These are phyloP conservation scores for Vitis labrusca DNA, from an alignment of 164 flowering plant species.

Conservation along the genomic window DNA sequence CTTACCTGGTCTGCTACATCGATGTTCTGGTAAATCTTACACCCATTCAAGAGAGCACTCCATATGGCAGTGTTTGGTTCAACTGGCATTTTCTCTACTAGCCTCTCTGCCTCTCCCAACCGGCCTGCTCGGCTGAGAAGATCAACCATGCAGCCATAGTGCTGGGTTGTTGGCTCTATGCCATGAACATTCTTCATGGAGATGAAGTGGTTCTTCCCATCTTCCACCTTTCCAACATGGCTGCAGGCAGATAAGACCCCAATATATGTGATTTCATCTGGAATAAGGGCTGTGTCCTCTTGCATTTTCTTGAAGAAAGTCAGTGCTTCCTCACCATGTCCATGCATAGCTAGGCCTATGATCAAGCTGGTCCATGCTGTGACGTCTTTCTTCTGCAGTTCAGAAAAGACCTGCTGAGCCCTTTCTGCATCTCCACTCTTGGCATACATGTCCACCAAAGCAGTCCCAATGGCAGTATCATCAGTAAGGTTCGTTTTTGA, in stretches of 20 bases:
- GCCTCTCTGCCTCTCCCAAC: conserved; percentile 26
- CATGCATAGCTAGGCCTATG: conserved; percentile 29
- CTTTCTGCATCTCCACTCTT: conserved; percentile 24
- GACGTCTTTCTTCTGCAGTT: conserved; percentile 26
- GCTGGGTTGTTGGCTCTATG: conserved; percentile 25
- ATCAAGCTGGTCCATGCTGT: conserved; percentile 41
- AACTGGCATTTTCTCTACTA: conserved; percentile 14
- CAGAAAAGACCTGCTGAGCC: conserved; percentile 21
- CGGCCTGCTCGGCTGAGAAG: conserved; percentile 29
- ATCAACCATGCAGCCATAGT: conserved; percentile 37
- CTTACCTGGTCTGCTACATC: conserved; percentile 13
- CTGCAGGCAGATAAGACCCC: conserved; percentile 35
- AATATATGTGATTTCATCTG: conserved; percentile 31
- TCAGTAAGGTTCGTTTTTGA: conserved; percentile 11
- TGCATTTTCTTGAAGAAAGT: conserved; percentile 21
- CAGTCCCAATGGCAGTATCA: conserved; percentile 23
- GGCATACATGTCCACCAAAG: conserved; percentile 34
- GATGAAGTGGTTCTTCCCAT: conserved; percentile 17
- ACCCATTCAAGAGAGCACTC: conserved; percentile 25
- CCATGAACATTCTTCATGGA: conserved; percentile 22
- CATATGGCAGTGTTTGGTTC: conserved; percentile 12
- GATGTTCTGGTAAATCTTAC: conserved; percentile 17
- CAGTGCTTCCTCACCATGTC: conserved; percentile 23
- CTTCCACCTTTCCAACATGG: conserved; percentile 28
- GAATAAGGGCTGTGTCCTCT: conserved; percentile 13